Base-by-base conservation (phyloP, 306 rosid genomes). In the Quercus cerris region DNA sequence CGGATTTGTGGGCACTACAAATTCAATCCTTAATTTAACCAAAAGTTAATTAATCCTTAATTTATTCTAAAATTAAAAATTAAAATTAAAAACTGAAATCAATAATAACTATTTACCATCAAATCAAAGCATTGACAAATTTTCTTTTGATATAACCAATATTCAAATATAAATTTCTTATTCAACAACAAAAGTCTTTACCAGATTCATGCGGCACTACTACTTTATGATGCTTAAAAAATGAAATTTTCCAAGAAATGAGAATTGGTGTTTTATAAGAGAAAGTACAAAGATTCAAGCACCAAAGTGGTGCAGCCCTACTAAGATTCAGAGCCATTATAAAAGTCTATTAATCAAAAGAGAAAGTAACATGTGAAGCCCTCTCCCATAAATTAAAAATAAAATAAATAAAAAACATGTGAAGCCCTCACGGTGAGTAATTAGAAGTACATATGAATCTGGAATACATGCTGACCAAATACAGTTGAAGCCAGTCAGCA, bases 81-180 rank as follows among this genome's bases (percentile, higher is more conserved):
- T 2, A 7, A 35, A 31, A 31, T 35, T 1, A 41, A 8, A 41
- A 41, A 8, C 9, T 41, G 3, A 8, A 41, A 33, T 35, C 14
- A 12, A 49, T 0, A 0, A 49, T 49, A 10, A 13, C 1, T 49
- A 0, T 12, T 49, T 3, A 12, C 0, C 1, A 12, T 49, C 0
- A 49, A 10, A 13, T 41, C 12, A 8, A 41, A 1, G 0, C 46
- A 8, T 41, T 49, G 0, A 49, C 4, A 11, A 49, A 49, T 11
- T 6, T 38, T 38, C 1, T 38, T 6, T 2, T 41, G 2, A 41
- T 49, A 13, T 3, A 49, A 49, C 15, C 17, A 49, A 3, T 3
- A 49, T 49, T 49, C 4, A 13, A 49, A 49, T 49, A 11, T 3
- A 49, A 12, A 3, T 49, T 3, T 49, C 5, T 49, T 49, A 49